Base-by-base conservation (phyloP, 2,329 filamentous ascomycete species). In the Talaromyces sp. region DNA sequence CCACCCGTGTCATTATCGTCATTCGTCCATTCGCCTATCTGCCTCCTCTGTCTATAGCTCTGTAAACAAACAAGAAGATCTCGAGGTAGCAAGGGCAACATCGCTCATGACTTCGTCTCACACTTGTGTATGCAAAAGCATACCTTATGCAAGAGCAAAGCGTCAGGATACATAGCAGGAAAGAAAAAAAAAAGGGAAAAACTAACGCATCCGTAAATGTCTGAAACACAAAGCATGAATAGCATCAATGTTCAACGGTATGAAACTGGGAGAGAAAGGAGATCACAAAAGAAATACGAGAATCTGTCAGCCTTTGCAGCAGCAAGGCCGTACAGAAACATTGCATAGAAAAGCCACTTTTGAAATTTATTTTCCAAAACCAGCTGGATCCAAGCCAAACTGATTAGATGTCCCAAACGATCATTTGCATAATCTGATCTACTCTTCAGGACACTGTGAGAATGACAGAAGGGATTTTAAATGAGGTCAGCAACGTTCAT, bases 401-500 rank as follows among this genome's bases (percentile, higher is more conserved):
- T 63, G 52, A 60, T 64, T 57, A 46, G 46, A 35, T 48, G 52
- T 50, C 57, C 58, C 48, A 60, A 46, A 57, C 21, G n/a, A 60
- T 42, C 56, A 63, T 46, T 39, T 55, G 57, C 44, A 55, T 56
- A 33, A 42, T 54, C 25, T 52, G 21, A 60, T 54, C 46, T 40
- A 23, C 16, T 52, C 12, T 25, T 23, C 56, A 63, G 58, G 58
- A 60, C 62, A 50, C 42, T 42, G 35, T 28, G 50, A 59, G 52
- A 62, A 61, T 61, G 67, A 67, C 64, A 68, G 67, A 61, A 70
- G 64, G 67, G 64, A 58, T 67, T 74, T 79, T 79, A 79, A 73
- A 79, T 79, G 67, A 79, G 77, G 67, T 79, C 83, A 76, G 85
- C 84, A 79, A 88, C 87, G 81, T 88, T 89, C 95, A 99, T 98